Percentiles rank a stretch among this genome's conserved stretches.
Evolutionary conservation across 345 rosid species (phyloP).

Genomic region (Excoecaria cochinchinensis): DNA sequence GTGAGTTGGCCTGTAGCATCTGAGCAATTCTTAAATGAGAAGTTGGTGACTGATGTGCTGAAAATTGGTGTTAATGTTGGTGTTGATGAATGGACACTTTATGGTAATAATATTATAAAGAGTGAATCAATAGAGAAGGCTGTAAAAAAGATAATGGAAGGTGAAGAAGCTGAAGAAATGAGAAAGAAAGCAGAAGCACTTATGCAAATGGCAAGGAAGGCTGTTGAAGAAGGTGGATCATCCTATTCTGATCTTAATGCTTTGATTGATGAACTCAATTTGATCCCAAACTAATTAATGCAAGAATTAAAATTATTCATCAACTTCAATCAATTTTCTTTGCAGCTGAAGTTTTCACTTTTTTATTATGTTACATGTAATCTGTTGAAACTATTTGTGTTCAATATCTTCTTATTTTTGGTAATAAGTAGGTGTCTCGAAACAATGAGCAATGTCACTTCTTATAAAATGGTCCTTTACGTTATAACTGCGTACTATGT

Average conservation of each 20-base stretch:
- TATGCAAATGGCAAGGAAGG: conserved; percentile 23
- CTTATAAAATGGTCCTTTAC: too few relatives aligned
- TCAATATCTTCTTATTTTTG: too few relatives aligned
- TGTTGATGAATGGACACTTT: conserved; percentile 9
- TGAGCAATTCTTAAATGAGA: conserved; percentile 44
- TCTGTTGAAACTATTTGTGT: too few relatives aligned
- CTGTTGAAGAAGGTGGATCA: conserved; percentile 38
- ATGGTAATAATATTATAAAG: conserved; percentile 21
- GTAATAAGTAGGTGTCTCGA: too few relatives aligned
- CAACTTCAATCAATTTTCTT: neutral
- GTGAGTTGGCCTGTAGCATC: conserved; percentile 40
- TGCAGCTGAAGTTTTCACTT: too few relatives aligned
- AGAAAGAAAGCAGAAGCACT: conserved; percentile 18
- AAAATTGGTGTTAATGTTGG: conserved; percentile 31
- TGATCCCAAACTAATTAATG: neutral
- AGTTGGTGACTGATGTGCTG: conserved; percentile 30
- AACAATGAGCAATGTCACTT: too few relatives aligned
- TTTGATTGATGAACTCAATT: conserved; percentile 25
- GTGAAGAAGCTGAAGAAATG: conserved; percentile 14
- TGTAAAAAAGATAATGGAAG: conserved; percentile 23
- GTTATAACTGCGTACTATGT: too few relatives aligned
- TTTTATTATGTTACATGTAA: too few relatives aligned
- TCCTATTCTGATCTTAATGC: conserved; percentile 23
- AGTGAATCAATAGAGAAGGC: conserved; percentile 34
- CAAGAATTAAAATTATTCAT: too few relatives aligned